Percentiles rank a stretch among this genome's conserved stretches.
phyloP scores from a whole-genome alignment of 164 flowering plant genomes.

The Kingdonia uniflora region DNA sequence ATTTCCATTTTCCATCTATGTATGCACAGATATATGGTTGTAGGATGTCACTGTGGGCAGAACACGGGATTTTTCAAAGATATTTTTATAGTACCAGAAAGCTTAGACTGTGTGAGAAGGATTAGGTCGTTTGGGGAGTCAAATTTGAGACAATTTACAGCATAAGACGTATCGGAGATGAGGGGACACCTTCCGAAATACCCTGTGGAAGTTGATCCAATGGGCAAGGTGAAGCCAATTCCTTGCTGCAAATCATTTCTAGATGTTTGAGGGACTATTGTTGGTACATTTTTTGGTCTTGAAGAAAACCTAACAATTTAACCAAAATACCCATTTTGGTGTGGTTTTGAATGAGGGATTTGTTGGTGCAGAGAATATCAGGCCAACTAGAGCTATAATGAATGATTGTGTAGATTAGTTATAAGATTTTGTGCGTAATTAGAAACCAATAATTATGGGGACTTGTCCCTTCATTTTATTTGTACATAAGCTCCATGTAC shows the following conservation, averaged over 20 bases:
- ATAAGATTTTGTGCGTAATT: too few species aligned
- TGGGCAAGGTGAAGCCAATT: constrained; percentile 74
- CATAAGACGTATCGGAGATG: constrained; percentile 65
- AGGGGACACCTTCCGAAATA: constrained; percentile 81
- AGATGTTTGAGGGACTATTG: constrained; percentile 76
- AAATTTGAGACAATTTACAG: constrained; percentile 79
- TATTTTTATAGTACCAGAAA: constrained; percentile 59
- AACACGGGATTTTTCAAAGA: constrained; percentile 67
- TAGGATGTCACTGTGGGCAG: constrained; percentile 98
- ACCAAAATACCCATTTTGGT: constrained; percentile 1
- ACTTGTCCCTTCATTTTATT: too few species aligned
- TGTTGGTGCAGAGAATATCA: too few species aligned
- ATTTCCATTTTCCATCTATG: too few species aligned
- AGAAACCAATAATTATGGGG: too few species aligned
- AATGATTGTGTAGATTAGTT: too few species aligned
- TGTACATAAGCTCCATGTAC: too few species aligned
- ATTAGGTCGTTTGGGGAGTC: constrained; percentile 50
- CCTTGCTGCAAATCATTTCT: constrained; percentile 67
- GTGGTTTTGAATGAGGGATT: too few species aligned
- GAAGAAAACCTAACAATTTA: constrained; percentile 89
- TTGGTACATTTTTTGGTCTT: constrained; percentile 66
- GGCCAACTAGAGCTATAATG: too few species aligned
- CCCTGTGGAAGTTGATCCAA: constrained; percentile 74
- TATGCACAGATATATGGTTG: too few species aligned
- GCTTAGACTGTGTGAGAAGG: constrained; percentile 65